Conservation (phyloP, 257 asterid genomes). For the Anisodus tanguticus region DNA sequence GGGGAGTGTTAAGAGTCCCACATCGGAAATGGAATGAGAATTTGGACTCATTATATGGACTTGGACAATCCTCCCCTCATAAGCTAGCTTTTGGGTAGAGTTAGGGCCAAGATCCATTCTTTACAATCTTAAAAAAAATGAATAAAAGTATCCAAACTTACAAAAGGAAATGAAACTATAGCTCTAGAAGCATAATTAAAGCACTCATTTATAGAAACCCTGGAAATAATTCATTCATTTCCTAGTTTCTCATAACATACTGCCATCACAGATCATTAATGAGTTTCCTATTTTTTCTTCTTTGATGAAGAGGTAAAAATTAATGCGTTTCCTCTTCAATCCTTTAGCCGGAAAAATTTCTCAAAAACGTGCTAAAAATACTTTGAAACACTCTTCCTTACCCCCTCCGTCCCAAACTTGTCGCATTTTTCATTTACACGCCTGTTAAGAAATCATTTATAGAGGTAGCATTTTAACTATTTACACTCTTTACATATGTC, state of each 20-base stretch:
- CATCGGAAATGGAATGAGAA: no score
- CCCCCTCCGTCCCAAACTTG: no score
- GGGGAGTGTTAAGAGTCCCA: no score
- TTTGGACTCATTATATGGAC: no score
- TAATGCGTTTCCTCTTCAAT: not conserved
- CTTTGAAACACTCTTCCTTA: not conserved
- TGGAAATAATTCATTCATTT: not conserved
- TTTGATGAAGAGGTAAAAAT: no score
- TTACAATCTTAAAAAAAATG: not conserved
- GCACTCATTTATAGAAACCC: not conserved
- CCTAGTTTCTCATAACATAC: not conserved
- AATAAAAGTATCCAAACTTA: not conserved
- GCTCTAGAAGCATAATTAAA: not conserved
- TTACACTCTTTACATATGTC: no score
- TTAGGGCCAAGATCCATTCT: no score
- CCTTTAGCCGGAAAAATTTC: not conserved
- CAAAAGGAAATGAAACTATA: slow-evolving; percentile 5
- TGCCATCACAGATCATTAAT: not conserved
- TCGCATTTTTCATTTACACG: no score
- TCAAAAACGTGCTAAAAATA: not conserved
- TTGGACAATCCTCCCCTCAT: no score
- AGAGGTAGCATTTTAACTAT: no score
- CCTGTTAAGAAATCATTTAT: no score
- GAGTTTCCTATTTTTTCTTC: not conserved
- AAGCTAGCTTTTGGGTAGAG: no score